phyloP scores from a whole-genome alignment of 2,329 filamentous ascomycete genomes.

The Podosphaera aphanis region DNA sequence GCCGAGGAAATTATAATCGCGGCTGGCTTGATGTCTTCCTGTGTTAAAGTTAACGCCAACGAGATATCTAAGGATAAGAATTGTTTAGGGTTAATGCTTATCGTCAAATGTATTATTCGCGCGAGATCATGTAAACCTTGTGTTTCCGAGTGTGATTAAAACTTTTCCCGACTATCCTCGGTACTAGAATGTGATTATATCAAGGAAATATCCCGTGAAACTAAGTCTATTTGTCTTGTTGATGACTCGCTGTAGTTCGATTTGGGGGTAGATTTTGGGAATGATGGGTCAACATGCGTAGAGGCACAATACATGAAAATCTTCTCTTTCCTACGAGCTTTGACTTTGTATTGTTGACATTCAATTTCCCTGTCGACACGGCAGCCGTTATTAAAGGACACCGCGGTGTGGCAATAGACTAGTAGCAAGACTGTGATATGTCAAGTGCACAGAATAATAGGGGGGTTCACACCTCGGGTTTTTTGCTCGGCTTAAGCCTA shows the following conservation, averaged over 20 bases:
- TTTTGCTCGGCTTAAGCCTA: too few relatives aligned
- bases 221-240: background rate
- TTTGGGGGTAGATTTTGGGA: background rate
- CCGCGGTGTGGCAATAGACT: background rate
- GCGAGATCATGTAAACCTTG: background rate
- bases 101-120: background rate
- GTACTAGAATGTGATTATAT: background rate
- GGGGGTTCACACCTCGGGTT: too few relatives aligned
- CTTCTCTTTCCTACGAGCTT: background rate
- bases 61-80: background rate
- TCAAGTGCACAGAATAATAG: too few relatives aligned
- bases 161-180: background rate
- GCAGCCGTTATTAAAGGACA: slow-evolving; percentile 22
- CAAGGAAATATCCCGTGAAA: background rate
- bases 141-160: background rate
- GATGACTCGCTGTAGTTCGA: background rate
- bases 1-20: background rate
- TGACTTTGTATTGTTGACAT: background rate
- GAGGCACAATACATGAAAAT: background rate
- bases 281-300: background rate
- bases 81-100: background rate
- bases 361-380: slow-evolving; percentile 21
- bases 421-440: too few relatives aligned
- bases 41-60: background rate
- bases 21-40: background rate